Base-by-base conservation (phyloP, 495 filamentous ascomycete species). In the Daldinia caldariorum region DNA sequence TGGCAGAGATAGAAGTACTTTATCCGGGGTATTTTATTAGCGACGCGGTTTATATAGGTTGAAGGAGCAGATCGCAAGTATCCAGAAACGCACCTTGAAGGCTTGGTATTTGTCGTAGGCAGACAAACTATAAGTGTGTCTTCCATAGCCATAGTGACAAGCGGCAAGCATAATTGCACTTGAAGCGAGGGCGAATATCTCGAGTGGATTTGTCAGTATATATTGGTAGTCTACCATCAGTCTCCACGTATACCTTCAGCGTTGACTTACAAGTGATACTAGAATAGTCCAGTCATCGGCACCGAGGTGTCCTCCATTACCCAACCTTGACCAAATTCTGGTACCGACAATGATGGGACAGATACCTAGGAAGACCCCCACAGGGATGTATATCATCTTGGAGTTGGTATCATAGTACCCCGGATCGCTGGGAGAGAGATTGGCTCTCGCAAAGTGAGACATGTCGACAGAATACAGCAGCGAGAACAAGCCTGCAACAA, bases 1-100 rank as follows among this genome's bases (percentile, higher is more conserved):
- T 80, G 77, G 32, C 41, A 71, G 0, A 79, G 14, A 58, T 74
- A 78, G 60, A 78, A 79, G 34, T 71, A 69, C 75, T 77, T n/a
- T 18, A 6, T 34, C 31, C 31, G 7, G 22, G 4, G 14, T 8
- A 60, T 47, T n/a, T 45, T 2, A 37, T 72, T 58, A 58, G 57
- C 22, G 26, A 61, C 9, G 29, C 20, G 22, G 2, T 9, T 32
- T 22, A 53, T 12, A 4, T 6, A 32, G 9, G 14, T 45, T 16
- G 13, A 12, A 22, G 26, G 14, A n/a, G 20, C 16, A 58, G 37
- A 31, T 20, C 12, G 29, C 13, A 29, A 12, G 38, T 18, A 29
- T 35, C 32, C 3, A 8, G 13, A 16, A 32, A 43, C 71, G 20
- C 14, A 78, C 76, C 65, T 71, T 76, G 43, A 72, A 71, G 12